Evolutionary conservation across 2,329 filamentous ascomycete genomes (phyloP).

Genomic region (Calonectria pauciramosa): DNA sequence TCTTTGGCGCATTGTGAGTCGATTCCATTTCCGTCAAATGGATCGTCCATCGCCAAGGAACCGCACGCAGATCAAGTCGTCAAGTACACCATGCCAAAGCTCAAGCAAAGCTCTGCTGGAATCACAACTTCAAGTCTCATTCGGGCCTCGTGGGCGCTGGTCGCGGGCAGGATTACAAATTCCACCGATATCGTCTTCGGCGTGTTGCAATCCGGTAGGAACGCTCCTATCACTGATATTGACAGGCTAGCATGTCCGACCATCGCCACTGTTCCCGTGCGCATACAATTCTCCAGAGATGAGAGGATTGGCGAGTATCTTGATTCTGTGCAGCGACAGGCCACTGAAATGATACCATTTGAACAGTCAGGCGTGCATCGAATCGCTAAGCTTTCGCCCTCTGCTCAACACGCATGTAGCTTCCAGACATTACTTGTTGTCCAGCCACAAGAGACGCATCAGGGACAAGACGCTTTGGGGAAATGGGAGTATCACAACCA

Average conservation of each 20-base stretch:
- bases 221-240: conserved; percentile 38
- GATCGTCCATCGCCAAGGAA: neutral
- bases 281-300: conserved; percentile 42
- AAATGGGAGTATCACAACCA: neutral
- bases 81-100: neutral
- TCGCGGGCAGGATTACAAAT: conserved; percentile 34
- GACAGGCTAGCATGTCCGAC: conserved; percentile 37
- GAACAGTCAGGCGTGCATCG: conserved; percentile 30
- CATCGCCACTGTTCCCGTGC: conserved; percentile 33
- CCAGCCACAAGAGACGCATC: neutral
- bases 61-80: conserved; percentile 10
- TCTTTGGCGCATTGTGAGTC: conserved; percentile 4
- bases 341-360: conserved; percentile 27
- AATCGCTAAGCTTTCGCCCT: conserved; percentile 13
- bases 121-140: conserved; percentile 34
- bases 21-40: conserved; percentile 9
- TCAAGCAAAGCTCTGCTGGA: neutral
- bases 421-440: conserved; percentile 31
- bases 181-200: conserved; percentile 43
- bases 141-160: conserved; percentile 47
- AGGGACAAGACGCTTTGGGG: neutral
- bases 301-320: conserved; percentile 55
- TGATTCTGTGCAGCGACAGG: conserved; percentile 40
- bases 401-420: neutral
- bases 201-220: conserved; percentile 38